phyloP scores from a whole-genome alignment of 2,329 filamentous ascomycete genomes.

The Colletotrichum lindemuthianum region DNA sequence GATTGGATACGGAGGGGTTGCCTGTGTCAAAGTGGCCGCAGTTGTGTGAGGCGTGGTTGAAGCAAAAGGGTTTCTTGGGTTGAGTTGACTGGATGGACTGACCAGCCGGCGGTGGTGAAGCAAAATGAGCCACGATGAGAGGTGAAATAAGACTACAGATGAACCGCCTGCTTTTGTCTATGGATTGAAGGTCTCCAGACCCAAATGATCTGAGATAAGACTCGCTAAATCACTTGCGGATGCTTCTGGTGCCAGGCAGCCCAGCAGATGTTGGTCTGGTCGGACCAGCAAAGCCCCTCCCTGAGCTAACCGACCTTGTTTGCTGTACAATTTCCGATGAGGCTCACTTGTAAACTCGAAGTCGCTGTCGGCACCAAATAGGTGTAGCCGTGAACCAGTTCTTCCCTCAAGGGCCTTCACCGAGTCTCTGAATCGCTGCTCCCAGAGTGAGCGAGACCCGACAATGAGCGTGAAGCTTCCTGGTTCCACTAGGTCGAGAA shows the following conservation, averaged over 20 bases:
- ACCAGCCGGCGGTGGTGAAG: background rate
- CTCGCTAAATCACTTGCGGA: constrained; percentile 7
- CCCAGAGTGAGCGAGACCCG: background rate
- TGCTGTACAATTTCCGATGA: constrained; percentile 35
- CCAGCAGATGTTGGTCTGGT: constrained; percentile 51
- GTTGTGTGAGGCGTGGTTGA: constrained; percentile 37
- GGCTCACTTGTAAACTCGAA: constrained; percentile 6
- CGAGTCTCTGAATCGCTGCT: background rate
- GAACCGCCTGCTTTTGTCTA: background rate
- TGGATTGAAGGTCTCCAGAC: background rate
- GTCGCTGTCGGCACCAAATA: constrained; percentile 3
- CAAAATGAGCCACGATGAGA: too few species aligned
- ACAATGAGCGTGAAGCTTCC: constrained; percentile 14
- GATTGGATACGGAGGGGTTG: constrained; percentile 35
- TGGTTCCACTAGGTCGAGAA: constrained; percentile 45
- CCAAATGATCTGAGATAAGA: background rate
- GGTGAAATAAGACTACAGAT: too few species aligned
- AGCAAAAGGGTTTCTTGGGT: constrained; percentile 23
- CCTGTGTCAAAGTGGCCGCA: constrained; percentile 37
- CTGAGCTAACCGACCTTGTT: constrained; percentile 38
- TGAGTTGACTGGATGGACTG: background rate
- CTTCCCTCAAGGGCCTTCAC: background rate
- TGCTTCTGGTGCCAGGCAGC: constrained; percentile 19
- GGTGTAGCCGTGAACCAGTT: background rate
- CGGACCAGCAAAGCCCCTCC: constrained; percentile 45